Base-by-base conservation (phyloP, 306 rosid genomes). In the Comarum palustre region DNA sequence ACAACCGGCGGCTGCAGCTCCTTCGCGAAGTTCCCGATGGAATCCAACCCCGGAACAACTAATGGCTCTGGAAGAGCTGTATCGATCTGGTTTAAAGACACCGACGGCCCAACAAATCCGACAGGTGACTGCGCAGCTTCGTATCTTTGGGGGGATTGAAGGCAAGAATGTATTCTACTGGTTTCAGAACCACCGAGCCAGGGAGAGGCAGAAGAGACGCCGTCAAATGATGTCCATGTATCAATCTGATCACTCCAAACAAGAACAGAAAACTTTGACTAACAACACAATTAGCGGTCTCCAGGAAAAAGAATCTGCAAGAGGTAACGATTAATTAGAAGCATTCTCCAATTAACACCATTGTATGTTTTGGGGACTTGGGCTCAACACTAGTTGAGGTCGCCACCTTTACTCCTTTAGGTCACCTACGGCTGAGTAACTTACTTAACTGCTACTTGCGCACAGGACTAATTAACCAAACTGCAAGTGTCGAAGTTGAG, bases 131-230 rank as follows among this genome's bases (percentile, higher is more conserved):
- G 47, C 77, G 4, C 86, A 82, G 70, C 84, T 90, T 41, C 82
- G 91, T 12, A 82, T 77, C 71, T 90, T 84, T 64, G 96, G 96
- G 32, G 88, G 80, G 82, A 81, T 90, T 50, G 93, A 90, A 87
- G 91, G 93, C 3, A 90, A 88, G 58, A 90, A 90, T 19, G 96
- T 90, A 22, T 90, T 88, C 80, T 90, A 90, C 45, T 90, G 96
- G 96, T 90, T 90, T 75, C 96, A 90, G 77, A 90, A 88, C 81
- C 96, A 90, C 79, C 88, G 86, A 71, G 96, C 96, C 0, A 88
- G 96, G 73, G 96, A 90, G 77, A 77, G 92, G 8, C 92, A 86
- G 85, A 90, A 86, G 67, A 17, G 42, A 34, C 87, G 84, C 47
- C 87, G 90, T 29, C 82, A 69, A 2, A 78, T 80, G 22, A 77